A percentile compares a stretch with the other conserved stretches of the same genome.
Evolutionary conservation across 768 basidiomycete species (phyloP).

Genomic region (Naematelia aurantialba): DNA sequence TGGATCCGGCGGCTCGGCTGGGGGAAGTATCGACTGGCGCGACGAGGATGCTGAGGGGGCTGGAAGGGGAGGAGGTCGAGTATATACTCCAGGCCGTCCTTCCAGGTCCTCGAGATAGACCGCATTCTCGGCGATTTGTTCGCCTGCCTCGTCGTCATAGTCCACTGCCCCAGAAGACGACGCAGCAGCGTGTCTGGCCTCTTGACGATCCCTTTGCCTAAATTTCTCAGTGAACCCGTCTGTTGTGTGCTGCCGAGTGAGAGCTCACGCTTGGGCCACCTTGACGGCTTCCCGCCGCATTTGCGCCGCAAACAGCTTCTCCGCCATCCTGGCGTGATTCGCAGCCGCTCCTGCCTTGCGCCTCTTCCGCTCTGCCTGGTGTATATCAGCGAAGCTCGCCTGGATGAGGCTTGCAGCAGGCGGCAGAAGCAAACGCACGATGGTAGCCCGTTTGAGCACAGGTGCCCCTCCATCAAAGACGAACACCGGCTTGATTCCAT

Average conservation of each 20-base stretch:
- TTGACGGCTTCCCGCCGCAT: slow-evolving; percentile 82
- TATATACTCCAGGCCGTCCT: slow-evolving; percentile 44
- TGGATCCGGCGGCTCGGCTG: slow-evolving; percentile 51
- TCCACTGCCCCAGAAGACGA: slow-evolving; percentile 14
- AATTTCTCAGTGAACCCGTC: slow-evolving; percentile 2
- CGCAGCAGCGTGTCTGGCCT: slow-evolving; percentile 19
- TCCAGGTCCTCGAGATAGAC: slow-evolving; percentile 86
- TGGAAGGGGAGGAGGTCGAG: slow-evolving; percentile 12
- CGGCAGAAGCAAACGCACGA: slow-evolving; percentile 71
- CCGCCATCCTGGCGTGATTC: slow-evolving; percentile 81
- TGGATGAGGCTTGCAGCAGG: background rate
- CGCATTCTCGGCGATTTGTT: slow-evolving; percentile 64
- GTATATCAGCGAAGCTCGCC: background rate
- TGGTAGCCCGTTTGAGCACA: slow-evolving; percentile 76
- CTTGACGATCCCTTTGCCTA: slow-evolving; percentile 20
- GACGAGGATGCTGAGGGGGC: slow-evolving; percentile 15
- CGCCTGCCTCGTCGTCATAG: slow-evolving; percentile 44
- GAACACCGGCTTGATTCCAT: slow-evolving; percentile 97
- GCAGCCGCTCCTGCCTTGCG: slow-evolving; percentile 87
- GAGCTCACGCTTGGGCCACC: slow-evolving; percentile 53
- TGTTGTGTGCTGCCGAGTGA: background rate
- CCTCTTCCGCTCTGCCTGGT: slow-evolving; percentile 77
- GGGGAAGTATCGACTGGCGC: slow-evolving; percentile 8
- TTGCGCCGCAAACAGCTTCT: slow-evolving; percentile 87
- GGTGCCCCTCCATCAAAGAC: slow-evolving; percentile 99